Base-by-base conservation (phyloP, 345 rosid genomes). In the Turritis glabra region DNA sequence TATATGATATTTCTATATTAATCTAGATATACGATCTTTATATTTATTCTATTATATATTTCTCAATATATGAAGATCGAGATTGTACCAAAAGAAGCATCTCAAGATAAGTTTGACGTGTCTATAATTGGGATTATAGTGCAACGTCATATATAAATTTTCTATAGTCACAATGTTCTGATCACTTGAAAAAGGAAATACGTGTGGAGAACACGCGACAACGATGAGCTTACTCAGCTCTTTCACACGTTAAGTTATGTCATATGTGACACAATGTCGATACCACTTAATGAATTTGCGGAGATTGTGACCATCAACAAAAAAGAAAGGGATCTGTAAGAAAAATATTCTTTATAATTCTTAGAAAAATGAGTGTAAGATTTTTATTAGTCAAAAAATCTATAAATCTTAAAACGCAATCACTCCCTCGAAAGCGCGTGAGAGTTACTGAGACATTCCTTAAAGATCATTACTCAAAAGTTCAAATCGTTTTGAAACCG, bases 381-480 rank as follows among this genome's bases (percentile, higher is more conserved):
- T 27, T 17, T 44, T 29, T 29, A 33, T 12, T 35, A 37, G 7
- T 22, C 26, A 25, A 26, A 26, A 37, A 26, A 33, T 23, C 12
- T 52, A 1, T 22, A 59, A 33, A 33, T 71, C 14, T 6, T 12
- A 27, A 63, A 51, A 40, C 8, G 2, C 2, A 53, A 29, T 53
- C n/a, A 30, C 27, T 53, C 27, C 12, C 43, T 61, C 10, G 29
- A 35, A 71, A 71, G 30, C 69, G 63, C 53, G 69, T 72, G 43
- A 43, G 25, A 51, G 15, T 62, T 51, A 50, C n/a, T 14, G 5
- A 43, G 12, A 63, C 43, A 41, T 54, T 32, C 18, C 47, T 6
- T 74, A 33, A 64, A 18, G 5, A 12, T n/a, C 55, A 18, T 11
- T 44, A 51, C 43, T 38, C 32, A 38, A n/a, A 40, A 43, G 7